Base-by-base conservation (phyloP, 306 rosid species). In the Acacia confusa region DNA sequence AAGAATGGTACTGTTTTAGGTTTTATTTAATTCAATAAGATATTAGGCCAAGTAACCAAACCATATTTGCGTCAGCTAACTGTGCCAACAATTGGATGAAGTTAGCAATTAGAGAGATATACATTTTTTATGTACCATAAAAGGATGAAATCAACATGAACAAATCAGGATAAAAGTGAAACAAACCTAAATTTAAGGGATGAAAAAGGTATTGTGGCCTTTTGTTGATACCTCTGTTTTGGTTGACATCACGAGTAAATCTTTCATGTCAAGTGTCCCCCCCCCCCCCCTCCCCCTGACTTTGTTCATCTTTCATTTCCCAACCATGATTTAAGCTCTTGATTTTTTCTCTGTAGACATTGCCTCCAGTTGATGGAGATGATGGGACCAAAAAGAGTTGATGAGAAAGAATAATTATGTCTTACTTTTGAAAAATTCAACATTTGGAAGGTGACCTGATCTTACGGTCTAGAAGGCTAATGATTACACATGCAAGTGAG, bases 301-400 rank as follows among this genome's bases (percentile, higher is more conserved):
- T 69, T 69, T 55, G 17, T 72, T 30, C 70, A 73, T 66, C 55
- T 20, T 17, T 66, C 76, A 74, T 61, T 66, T 28, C 52, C 38
- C 20, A 2, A 20, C 36, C 14, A n/a, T 80, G 17, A 25, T 69
- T 34, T 78, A 40, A 64, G 82, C 75, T 64, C 63, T 15, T 24
- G 66, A 61, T 19, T 78, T 74, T 44, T 74, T 57, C 24, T 70
- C 25, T 81, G 85, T 47, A 87, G 90, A 70, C 78, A 84, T 66
- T 87, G 79, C 82, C 82, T 44, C 71, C 87, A 9, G 57, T 78
- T 71, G 87, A 87, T 65, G 86, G 77, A 45, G 70, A 76, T 84
- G 87, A 84, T 53, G 75, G 2, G 36, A 75, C 78, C 80, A 84
- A 64, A 47, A 75, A 87, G 75, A 75, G 43, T 15, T n/a, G 84